Percentiles rank a stretch among this genome's conserved stretches.
These are phyloP conservation scores for Starmerella vaccinii DNA, from an alignment of 805 yeast species.

Conservation along the genomic window DNA sequence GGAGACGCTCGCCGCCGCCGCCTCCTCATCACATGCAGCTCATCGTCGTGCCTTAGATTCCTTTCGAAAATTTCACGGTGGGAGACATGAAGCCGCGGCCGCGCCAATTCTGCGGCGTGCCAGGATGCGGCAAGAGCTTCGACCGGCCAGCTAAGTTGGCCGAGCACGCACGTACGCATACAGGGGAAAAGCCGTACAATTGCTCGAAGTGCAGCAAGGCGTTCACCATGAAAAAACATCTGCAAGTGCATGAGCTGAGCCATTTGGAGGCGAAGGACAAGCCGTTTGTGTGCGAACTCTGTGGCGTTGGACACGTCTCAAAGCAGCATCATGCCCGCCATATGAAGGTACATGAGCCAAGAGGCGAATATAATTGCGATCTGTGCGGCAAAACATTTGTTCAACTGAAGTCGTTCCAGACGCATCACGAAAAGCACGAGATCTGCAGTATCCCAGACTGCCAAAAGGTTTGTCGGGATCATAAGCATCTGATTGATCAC, in stretches of 20 bases:
- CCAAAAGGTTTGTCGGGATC: slow-evolving; percentile 51
- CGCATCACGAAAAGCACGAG: slow-evolving; percentile 46
- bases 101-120: slow-evolving; percentile 43
- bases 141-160: slow-evolving; percentile 70
- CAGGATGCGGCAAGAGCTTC: slow-evolving; percentile 64
- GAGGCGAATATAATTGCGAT: slow-evolving; percentile 50
- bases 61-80: slow-evolving; percentile 2
- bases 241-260: slow-evolving; percentile 59
- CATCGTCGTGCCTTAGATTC: neutral
- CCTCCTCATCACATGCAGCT: neutral
- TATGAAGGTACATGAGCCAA: slow-evolving; percentile 64
- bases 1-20: no score
- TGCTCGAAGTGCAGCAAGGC: slow-evolving; percentile 57
- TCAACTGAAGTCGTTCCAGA: slow-evolving; percentile 64
- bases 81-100: slow-evolving; percentile 17
- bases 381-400: slow-evolving; percentile 60
- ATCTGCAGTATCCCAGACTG: slow-evolving; percentile 36
- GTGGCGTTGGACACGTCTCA: slow-evolving; percentile 76
- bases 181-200: slow-evolving; percentile 63
- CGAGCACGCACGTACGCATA: slow-evolving; percentile 71
- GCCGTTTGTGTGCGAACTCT: slow-evolving; percentile 61
- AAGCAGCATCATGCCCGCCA: slow-evolving; percentile 76
- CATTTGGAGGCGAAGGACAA: slow-evolving; percentile 45
- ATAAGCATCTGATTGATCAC: slow-evolving; percentile 58
- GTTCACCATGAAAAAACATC: slow-evolving; percentile 69